Evolutionary conservation across 345 rosid genomes (phyloP).

Genomic region (Hibiscus trionum): DNA sequence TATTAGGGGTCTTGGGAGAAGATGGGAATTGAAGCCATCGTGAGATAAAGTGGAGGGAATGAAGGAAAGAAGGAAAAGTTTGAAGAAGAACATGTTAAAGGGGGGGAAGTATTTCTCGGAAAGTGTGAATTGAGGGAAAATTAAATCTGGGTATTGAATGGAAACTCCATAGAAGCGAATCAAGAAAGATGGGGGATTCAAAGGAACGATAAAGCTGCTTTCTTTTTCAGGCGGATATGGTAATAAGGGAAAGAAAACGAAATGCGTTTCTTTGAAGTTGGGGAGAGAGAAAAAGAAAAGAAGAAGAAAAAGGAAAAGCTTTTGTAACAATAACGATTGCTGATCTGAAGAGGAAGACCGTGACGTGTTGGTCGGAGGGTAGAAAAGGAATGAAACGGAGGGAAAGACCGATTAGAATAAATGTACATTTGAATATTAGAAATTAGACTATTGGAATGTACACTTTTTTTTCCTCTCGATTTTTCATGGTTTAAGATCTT

Average conservation of each 20-base stretch:
- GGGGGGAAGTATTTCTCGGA: too few relatives aligned
- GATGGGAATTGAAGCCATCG: constrained; percentile 32
- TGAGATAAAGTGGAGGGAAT: constrained; percentile 27
- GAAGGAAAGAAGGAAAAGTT: constrained; percentile 32
- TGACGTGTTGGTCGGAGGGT: too few relatives aligned
- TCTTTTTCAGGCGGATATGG: too few relatives aligned
- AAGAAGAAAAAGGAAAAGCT: neutral
- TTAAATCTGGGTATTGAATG: neutral
- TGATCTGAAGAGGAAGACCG: neutral
- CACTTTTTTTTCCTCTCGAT: too few relatives aligned
- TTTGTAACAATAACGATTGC: neutral
- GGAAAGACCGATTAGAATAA: neutral
- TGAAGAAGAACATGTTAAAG: constrained; percentile 26
- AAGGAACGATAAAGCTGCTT: too few relatives aligned
- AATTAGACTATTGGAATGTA: too few relatives aligned
- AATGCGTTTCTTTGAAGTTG: too few relatives aligned
- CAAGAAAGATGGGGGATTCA: too few relatives aligned
- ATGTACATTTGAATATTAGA: too few relatives aligned
- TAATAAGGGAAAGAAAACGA: too few relatives aligned
- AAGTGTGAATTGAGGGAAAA: neutral
- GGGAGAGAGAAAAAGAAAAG: neutral
- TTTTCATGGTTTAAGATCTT: too few relatives aligned
- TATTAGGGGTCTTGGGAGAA: constrained; percentile 55
- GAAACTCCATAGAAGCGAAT: neutral
- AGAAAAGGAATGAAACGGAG: neutral